Conservation (phyloP, 2,329 filamentous ascomycete species). For the Neonectria coccinea region DNA sequence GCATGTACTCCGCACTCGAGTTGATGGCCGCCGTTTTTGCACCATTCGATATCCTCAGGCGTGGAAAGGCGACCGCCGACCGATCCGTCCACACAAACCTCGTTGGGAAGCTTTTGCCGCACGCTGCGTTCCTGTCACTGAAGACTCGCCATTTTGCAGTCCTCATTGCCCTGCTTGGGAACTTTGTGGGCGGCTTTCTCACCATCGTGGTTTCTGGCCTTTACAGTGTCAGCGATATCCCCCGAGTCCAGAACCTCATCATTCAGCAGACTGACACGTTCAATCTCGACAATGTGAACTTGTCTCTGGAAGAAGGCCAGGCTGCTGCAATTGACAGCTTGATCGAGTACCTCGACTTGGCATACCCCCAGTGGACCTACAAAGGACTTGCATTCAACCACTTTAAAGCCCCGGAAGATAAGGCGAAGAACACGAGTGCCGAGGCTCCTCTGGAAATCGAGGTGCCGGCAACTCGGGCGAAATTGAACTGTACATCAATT, state of each 20-base stretch:
- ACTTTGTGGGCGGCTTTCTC: conserved; percentile 37
- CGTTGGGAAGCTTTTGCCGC: conserved; percentile 39
- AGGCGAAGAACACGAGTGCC: conserved; percentile 19
- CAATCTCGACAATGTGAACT: conserved; percentile 34
- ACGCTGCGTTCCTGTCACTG: conserved; percentile 35
- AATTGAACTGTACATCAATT: conserved; percentile 37
- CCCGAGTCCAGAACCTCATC: conserved; percentile 35
- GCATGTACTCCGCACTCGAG: conserved; percentile 40
- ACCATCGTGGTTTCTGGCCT: conserved; percentile 43
- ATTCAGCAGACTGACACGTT: conserved; percentile 47
- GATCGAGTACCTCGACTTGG: conserved; percentile 44
- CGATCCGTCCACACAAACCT: conserved; percentile 37
- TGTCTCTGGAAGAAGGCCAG: conserved; percentile 39
- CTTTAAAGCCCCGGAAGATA: conserved; percentile 25
- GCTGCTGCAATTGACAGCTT: conserved; percentile 43
- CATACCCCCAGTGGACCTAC: conserved; percentile 49
- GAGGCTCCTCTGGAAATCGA: conserved; percentile 28
- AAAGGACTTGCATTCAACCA: conserved; percentile 45
- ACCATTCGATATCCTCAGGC: conserved; percentile 38
- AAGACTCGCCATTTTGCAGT: conserved; percentile 41
- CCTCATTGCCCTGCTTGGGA: conserved; percentile 37
- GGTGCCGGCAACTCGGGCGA: conserved; percentile 36
- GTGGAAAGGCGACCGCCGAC: conserved; percentile 31
- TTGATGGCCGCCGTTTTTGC: conserved; percentile 40
- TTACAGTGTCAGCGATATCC: conserved; percentile 43